Evolutionary conservation across 768 basidiomycete genomes (phyloP), one percentile per base, ranked within the genome.

Genomic region (Lentinula raphanica): DNA sequence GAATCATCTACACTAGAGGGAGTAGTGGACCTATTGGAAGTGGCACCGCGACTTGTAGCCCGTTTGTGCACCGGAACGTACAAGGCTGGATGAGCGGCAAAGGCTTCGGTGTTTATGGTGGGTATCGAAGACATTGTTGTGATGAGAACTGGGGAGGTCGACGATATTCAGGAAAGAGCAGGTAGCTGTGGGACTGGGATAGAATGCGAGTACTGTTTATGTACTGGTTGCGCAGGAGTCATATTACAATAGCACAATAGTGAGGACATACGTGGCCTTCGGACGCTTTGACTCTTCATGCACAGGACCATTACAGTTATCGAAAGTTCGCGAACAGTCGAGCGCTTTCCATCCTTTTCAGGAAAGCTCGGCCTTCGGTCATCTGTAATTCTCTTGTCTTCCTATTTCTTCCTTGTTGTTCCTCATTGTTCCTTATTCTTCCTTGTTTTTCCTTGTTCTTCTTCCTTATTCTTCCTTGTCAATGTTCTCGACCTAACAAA

Each of bases 61-160:
- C 56, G 56, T n/a, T 49, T 57, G 44, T 57, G 56, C 15, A 57
- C 45, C 25, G 56, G 56, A 38, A 57, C 27, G 29, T 57, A 57
- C 56, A 57, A 23, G 17, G 56, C 35, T 5, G 13, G 15, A n/a
- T 51, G 27, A 51, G 32, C 12, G 25, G 55, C 19, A 25, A 27
- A 36, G 35, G 21, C 2, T 28, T 48, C 19, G 49, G 27, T 36
- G 54, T 44, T 44, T 25, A 28, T 25, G n/a, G n/a, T n/a, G 13
- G 17, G 23, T 48, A 25, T 19, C 38, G 56, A 49, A 36, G 44
- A 36, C 46, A 49, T 45, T 12, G 9, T 56, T 23, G 54, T 11
- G 32, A 21, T 31, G 21, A 3, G 11, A 23, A 25, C 3, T 17
- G 53, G 29, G 39, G 17, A 13, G 4, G 53, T 17, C 3, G 12